A percentile compares a stretch with the other conserved stretches of the same genome.
Conservation (phyloP, 2,329 filamentous ascomycete species). For the Cryphonectria naterciae region DNA sequence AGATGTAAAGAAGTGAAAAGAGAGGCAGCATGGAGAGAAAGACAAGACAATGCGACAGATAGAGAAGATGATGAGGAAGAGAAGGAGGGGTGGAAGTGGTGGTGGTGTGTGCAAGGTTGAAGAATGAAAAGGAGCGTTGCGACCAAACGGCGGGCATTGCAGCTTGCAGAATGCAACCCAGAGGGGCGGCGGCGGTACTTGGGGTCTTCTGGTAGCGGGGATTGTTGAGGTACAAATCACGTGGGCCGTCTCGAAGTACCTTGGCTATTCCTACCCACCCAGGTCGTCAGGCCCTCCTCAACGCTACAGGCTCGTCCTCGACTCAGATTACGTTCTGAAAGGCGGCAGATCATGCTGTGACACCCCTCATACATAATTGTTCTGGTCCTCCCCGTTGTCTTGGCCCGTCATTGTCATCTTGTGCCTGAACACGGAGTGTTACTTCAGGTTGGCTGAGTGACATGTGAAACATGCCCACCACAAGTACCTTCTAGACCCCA, state of each 20-base stretch:
- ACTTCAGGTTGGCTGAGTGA: slow-evolving; percentile 18
- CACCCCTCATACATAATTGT: neutral
- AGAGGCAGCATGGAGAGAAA: slow-evolving; percentile 8
- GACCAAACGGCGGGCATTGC: slow-evolving; percentile 9
- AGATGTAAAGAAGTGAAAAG: neutral
- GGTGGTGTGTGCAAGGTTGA: slow-evolving; percentile 8
- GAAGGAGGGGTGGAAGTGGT: neutral
- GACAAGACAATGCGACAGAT: neutral
- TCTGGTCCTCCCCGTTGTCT: neutral
- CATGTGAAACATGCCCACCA: slow-evolving; percentile 24
- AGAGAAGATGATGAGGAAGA: neutral
- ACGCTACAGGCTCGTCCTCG: slow-evolving; percentile 6
- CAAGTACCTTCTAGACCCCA: slow-evolving; percentile 15
- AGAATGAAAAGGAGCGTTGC: slow-evolving; percentile 24
- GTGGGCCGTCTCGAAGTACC: slow-evolving; percentile 17
- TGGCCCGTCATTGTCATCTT: slow-evolving; percentile 5
- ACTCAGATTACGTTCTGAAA: neutral
- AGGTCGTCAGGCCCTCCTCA: slow-evolving; percentile 16
- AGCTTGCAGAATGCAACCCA: slow-evolving; percentile 15
- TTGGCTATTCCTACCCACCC: neutral
- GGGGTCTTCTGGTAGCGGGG: neutral
- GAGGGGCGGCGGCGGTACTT: slow-evolving; percentile 6
- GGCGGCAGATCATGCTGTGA: neutral
- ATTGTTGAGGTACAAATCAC: slow-evolving; percentile 26
- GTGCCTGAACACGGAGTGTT: neutral